phyloP scores from a whole-genome alignment of 106 monocot genomes.

The Dendrobium catenatum region DNA sequence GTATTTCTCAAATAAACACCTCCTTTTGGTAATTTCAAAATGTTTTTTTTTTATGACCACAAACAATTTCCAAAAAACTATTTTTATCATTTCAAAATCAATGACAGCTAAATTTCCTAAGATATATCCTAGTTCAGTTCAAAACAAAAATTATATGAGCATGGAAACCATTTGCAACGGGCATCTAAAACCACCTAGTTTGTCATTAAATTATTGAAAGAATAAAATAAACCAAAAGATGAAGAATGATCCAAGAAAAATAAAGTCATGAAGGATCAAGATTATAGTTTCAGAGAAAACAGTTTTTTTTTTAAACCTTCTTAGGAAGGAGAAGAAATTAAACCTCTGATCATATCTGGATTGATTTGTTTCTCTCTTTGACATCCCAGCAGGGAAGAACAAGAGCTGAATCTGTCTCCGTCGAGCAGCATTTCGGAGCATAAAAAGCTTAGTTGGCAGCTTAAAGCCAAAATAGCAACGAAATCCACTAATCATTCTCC shows the following conservation, averaged over 20 bases:
- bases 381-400: conserved; percentile 56
- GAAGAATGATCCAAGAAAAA: neutral
- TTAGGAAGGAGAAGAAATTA: neutral
- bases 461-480: conserved; percentile 20
- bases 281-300: neutral
- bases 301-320: neutral
- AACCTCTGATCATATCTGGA: conserved; percentile 59
- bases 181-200: neutral
- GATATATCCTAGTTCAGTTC: neutral
- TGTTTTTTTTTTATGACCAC: neutral
- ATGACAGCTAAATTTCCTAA: neutral
- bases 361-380: conserved; percentile 57
- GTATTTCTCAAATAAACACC: neutral
- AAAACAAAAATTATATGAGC: neutral
- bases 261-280: neutral
- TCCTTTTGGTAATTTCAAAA: neutral
- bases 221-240: neutral
- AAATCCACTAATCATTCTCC: conserved; percentile 21
- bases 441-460: conserved; percentile 27
- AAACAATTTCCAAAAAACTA: neutral
- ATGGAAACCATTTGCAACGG: neutral
- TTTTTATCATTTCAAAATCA: neutral
- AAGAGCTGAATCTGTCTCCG: conserved; percentile 31
- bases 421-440: conserved; percentile 47
- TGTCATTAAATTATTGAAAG: neutral